Conservation (phyloP, 371 early-diverging fungal species). For the Cokeromyces recurvatus region DNA sequence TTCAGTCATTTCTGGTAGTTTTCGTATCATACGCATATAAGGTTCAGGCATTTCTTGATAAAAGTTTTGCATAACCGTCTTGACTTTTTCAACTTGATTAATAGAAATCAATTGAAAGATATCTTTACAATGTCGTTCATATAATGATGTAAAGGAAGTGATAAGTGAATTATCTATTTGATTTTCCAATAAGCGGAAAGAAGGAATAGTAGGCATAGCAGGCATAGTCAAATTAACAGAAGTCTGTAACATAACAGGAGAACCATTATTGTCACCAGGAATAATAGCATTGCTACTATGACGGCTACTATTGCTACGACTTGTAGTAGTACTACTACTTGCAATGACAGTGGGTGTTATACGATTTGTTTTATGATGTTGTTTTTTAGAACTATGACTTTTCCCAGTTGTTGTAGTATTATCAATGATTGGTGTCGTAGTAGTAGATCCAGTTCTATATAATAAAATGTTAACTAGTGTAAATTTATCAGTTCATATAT, state of each 20-base stretch:
- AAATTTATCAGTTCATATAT: no score
- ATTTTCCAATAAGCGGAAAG: not conserved
- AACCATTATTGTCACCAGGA: no score
- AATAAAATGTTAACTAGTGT: no score
- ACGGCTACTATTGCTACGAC: no score
- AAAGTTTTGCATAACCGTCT: conserved; percentile 10
- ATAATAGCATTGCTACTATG: not conserved
- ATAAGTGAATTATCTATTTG: not conserved
- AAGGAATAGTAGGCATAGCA: not conserved
- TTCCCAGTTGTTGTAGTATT: no score
- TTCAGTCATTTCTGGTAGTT: conserved; percentile 31
- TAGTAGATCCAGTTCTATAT: not conserved
- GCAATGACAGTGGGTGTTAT: no score
- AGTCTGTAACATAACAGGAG: no score
- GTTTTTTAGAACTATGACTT: no score
- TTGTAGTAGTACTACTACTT: not conserved
- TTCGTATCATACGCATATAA: conserved; percentile 14
- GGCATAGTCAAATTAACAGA: not conserved
- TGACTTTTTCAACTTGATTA: conserved; percentile 6
- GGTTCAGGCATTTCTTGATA: conserved; percentile 22
- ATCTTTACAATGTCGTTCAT: conserved; percentile 18
- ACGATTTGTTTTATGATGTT: no score
- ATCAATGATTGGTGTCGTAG: no score
- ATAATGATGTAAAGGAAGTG: conserved; percentile 6
- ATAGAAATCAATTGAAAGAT: conserved; percentile 6